These are phyloP conservation scores for Bipolaris gigantea DNA, from an alignment of 2,329 filamentous ascomycete genomes.

Conservation along the genomic window DNA sequence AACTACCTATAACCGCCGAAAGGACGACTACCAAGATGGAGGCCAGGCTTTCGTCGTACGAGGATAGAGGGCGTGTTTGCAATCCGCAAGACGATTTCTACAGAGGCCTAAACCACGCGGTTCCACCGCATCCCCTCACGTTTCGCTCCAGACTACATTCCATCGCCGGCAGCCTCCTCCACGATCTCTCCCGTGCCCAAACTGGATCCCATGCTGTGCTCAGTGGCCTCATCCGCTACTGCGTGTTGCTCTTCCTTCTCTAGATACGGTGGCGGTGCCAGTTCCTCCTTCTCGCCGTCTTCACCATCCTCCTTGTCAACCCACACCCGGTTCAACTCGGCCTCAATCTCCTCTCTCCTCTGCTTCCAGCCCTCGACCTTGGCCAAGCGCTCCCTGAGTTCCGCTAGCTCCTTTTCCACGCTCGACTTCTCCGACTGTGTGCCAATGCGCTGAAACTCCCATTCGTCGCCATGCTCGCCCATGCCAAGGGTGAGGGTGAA, in stretches of 20 bases:
- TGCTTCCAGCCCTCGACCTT: conserved; percentile 84
- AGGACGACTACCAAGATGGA: too few relatives aligned
- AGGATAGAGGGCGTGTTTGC: too few relatives aligned
- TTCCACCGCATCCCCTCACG: too few relatives aligned
- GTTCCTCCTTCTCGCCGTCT: conserved; percentile 32
- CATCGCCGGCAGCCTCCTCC: too few relatives aligned
- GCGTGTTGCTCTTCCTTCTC: conserved; percentile 16
- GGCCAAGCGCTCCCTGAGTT: conserved; percentile 76
- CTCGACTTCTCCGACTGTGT: conserved; percentile 91
- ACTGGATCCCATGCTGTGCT: too few relatives aligned
- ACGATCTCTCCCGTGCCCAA: too few relatives aligned
- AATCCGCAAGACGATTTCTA: too few relatives aligned
- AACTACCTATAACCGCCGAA: too few relatives aligned
- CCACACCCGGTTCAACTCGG: conserved; percentile 71
- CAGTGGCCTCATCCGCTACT: too few relatives aligned
- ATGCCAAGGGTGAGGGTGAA: conserved; percentile 85
- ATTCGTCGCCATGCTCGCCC: conserved; percentile 79
- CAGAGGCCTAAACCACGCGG: too few relatives aligned
- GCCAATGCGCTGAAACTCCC: conserved; percentile 92
- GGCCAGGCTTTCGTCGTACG: too few relatives aligned
- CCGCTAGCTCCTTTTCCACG: conserved; percentile 86
- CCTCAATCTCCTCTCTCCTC: conserved; percentile 77
- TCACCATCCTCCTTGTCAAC: conserved; percentile 44
- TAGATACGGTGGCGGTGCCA: conserved; percentile 44
- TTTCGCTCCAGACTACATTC: too few relatives aligned